Evolutionary conservation across 257 asterid species (phyloP).

Genomic region (Nicotiana obtusifolia): DNA sequence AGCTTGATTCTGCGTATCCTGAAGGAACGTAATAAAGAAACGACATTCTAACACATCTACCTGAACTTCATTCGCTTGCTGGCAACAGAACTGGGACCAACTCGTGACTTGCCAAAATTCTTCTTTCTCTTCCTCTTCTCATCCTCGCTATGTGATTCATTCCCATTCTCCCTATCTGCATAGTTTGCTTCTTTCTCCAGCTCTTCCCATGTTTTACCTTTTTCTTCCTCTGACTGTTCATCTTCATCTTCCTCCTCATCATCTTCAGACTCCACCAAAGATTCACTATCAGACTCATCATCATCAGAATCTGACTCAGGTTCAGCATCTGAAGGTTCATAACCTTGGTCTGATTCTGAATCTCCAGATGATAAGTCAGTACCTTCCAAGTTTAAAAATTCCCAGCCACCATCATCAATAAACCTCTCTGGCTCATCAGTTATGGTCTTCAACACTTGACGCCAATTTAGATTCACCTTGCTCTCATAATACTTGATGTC

Average conservation of each 20-base stretch:
- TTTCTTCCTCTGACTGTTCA: conserved; percentile 20
- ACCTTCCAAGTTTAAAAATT: conserved; percentile 24
- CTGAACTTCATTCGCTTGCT: conserved; percentile 46
- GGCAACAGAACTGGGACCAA: conserved; percentile 22
- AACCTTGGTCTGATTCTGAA: conserved; percentile 26
- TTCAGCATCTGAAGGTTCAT: conserved; percentile 23
- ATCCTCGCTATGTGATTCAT: conserved; percentile 29
- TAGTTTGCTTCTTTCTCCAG: conserved; percentile 24
- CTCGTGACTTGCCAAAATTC: conserved; percentile 24
- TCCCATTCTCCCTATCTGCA: conserved; percentile 23
- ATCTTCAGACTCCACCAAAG: conserved; percentile 23
- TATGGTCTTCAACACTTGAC: conserved; percentile 21
- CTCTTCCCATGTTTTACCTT: conserved; percentile 30
- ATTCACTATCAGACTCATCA: conserved; percentile 25
- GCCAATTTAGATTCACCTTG: conserved; percentile 29
- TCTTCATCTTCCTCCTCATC: conserved; percentile 21
- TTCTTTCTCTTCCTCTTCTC: conserved; percentile 27
- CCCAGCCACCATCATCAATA: conserved; percentile 32
- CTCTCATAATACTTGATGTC: conserved; percentile 30
- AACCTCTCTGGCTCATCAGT: conserved; percentile 25
- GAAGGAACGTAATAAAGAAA: not conserved
- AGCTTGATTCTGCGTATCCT: not conserved
- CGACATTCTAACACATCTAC: conserved; percentile 19
- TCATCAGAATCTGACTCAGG: conserved; percentile 36
- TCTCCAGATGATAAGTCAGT: conserved; percentile 22